Evolutionary conservation across 1,139 yeast genomes (phyloP), one percentile per base, ranked within the genome.

Genomic region (Kodamaea arcana): DNA sequence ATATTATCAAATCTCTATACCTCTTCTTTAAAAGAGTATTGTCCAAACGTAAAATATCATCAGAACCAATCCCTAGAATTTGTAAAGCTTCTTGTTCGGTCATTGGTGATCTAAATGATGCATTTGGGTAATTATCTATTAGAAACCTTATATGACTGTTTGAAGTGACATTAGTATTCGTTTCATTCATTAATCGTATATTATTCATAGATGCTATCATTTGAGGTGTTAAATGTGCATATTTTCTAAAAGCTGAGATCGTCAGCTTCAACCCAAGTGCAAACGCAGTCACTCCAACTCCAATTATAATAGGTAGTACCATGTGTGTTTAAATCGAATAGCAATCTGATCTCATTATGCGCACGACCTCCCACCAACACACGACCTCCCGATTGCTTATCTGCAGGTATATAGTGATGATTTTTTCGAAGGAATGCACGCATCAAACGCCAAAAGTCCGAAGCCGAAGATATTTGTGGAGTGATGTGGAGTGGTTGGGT

Each of bases 1-100:
- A 49, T 35, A 81, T 62, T 83, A 84, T 83, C 46, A 80, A 65
- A 35, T 62, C 62, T 36, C 92, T 62, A 54, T 84, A 87, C 42
- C 77, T 62, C 36, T 66, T 64, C 38, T 72, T 69, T 30, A 85
- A 60, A 42, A 70, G 48, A 58, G 62, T 60, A 33, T 52, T 57
- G 32, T 72, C 66, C 28, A 78, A 49, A 16, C 58, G 54, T 40
- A 75, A 42, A 29, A 78, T 75, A 32, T 78, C 83, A 30, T 67
- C 61, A 2, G 72, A 74, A 32, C 64, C 67, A 11, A 80, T 76
- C 2, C 80, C 80, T 41, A 80, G 48, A 0, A 79, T 64, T 37
- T 69, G 54, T 25, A 78, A 55, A 2, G 85, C 85, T 44, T 80
- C 86, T 37, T 65, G 66, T 43, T 78, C 83, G 2, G 77, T 77